Percentiles rank a stretch among this genome's conserved stretches.
Conservation (phyloP, 2,329 filamentous ascomycete genomes). For the Paecilomyces sp. region DNA sequence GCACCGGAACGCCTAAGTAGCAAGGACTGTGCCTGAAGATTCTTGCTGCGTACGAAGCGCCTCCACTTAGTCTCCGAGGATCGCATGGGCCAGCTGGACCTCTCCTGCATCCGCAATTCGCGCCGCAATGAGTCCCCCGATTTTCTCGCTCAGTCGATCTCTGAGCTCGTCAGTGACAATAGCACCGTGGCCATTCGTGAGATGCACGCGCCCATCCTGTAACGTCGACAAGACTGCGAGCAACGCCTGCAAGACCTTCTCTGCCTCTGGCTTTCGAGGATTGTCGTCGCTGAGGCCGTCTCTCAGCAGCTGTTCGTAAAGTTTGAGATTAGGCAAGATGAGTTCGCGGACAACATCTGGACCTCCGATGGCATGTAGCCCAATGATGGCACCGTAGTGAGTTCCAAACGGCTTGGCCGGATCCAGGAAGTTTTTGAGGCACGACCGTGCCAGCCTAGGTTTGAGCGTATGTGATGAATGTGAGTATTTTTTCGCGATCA, state of each 20-base stretch:
- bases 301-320: slow-evolving; percentile 55
- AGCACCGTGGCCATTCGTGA: slow-evolving; percentile 34
- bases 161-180: slow-evolving; percentile 30
- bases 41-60: not conserved
- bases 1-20: not conserved
- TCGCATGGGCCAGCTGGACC: slow-evolving; percentile 30
- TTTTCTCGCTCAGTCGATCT: slow-evolving; percentile 28
- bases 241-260: slow-evolving; percentile 53
- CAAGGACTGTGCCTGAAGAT: not conserved
- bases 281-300: slow-evolving; percentile 45
- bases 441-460: slow-evolving; percentile 84
- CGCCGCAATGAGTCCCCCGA: slow-evolving; percentile 35
- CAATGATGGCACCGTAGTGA: slow-evolving; percentile 82
- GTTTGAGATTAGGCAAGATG: slow-evolving; percentile 58
- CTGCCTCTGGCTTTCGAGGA: slow-evolving; percentile 51
- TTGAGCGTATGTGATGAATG: slow-evolving; percentile 74
- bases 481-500: slow-evolving; percentile 74
- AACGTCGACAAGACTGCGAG: slow-evolving; percentile 50
- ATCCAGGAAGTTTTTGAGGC: slow-evolving; percentile 85
- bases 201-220: slow-evolving; percentile 36
- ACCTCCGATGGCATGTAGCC: slow-evolving; percentile 70
- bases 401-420: slow-evolving; percentile 73
- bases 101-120: slow-evolving; percentile 36
- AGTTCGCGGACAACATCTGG: slow-evolving; percentile 56
- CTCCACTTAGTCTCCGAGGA: slow-evolving; percentile 21